phyloP scores from a whole-genome alignment of 83 land plant genomes.

The Picea engelmannii region DNA sequence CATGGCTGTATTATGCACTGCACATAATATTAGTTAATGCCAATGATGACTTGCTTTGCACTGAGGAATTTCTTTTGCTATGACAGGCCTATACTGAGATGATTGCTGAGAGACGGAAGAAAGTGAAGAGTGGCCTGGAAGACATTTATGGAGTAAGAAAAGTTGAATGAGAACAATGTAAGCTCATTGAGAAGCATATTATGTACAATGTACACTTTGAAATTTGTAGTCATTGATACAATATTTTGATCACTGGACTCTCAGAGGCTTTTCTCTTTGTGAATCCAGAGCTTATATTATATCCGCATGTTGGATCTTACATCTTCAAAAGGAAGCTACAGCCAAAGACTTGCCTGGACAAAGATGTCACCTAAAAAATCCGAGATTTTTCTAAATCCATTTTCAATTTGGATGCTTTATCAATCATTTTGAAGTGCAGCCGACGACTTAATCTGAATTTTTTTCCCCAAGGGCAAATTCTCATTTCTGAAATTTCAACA shows the following conservation, averaged over 20 bases:
- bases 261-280: neutral
- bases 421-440: neutral
- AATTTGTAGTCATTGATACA: no score
- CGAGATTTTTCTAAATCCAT: neutral
- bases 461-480: neutral
- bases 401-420: neutral
- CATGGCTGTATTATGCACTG: neutral
- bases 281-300: neutral
- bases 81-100: slow-evolving; percentile 45
- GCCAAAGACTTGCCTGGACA: neutral
- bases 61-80: neutral
- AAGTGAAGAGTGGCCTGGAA: slow-evolving; percentile 58
- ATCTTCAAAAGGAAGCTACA: neutral
- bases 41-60: neutral
- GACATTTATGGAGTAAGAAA: slow-evolving; percentile 61
- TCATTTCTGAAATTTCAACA: neutral
- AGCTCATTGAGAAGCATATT: neutral
- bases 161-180: neutral
- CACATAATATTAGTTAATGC: neutral
- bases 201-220: no score
- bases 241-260: no score
- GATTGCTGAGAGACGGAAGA: slow-evolving; percentile 70
- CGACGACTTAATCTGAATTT: no score
- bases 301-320: neutral
- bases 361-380: neutral